Evolutionary conservation across 2,329 filamentous ascomycete species (phyloP).

Genomic region (Penicillium sp.): DNA sequence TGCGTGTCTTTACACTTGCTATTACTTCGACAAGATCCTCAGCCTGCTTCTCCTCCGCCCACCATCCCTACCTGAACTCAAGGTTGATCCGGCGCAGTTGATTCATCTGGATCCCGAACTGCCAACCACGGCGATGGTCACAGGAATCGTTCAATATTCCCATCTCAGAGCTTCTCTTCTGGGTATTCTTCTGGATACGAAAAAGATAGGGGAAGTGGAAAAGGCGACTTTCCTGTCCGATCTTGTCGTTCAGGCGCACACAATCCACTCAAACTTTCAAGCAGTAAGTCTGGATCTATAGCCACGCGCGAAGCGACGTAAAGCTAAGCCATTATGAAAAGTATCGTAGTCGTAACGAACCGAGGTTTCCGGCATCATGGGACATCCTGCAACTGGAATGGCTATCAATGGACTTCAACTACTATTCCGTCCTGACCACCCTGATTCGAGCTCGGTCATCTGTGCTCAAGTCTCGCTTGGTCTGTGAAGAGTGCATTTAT

Average conservation of each 20-base stretch:
- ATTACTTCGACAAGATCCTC: slow-evolving; percentile 24
- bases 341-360: slow-evolving; percentile 17
- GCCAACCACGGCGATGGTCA: slow-evolving; percentile 20
- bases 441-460: slow-evolving; percentile 24
- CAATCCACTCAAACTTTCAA: slow-evolving; percentile 18
- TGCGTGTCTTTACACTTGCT: slow-evolving; percentile 22
- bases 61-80: slow-evolving; percentile 22
- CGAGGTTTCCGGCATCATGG: slow-evolving; percentile 15
- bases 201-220: slow-evolving; percentile 14
- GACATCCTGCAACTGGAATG: slow-evolving; percentile 15
- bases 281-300: no score
- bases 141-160: slow-evolving; percentile 18
- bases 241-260: slow-evolving; percentile 18
- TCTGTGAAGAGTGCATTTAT: slow-evolving; percentile 25
- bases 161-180: slow-evolving; percentile 16
- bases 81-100: slow-evolving; percentile 16
- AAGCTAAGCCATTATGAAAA: neutral
- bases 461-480: slow-evolving; percentile 23
- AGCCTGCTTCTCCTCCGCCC: slow-evolving; percentile 24
- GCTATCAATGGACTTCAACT: slow-evolving; percentile 25
- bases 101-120: slow-evolving; percentile 21
- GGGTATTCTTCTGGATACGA: slow-evolving; percentile 17
- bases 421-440: slow-evolving; percentile 23
- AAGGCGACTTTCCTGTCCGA: slow-evolving; percentile 22
- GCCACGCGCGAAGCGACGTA: neutral